These are phyloP conservation scores for Coniochaeta prunicola DNA, from an alignment of 2,329 filamentous ascomycete species.

Conservation along the genomic window DNA sequence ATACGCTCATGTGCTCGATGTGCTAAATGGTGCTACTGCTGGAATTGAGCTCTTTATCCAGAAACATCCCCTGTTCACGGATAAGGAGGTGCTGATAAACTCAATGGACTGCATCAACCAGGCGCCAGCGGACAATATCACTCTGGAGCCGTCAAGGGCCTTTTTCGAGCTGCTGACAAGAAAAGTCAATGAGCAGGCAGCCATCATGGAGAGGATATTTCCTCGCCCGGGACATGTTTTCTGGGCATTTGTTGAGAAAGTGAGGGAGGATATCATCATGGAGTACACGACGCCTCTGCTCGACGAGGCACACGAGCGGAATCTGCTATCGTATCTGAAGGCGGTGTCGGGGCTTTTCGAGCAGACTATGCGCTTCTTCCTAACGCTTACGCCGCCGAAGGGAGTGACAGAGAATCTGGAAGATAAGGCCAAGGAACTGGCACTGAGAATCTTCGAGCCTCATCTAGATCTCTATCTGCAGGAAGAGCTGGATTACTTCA, in stretches of 20 bases:
- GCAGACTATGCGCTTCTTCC: conserved; percentile 72
- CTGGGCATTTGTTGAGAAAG: conserved; percentile 70
- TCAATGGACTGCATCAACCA: conserved; percentile 76
- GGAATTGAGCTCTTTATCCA: conserved; percentile 82
- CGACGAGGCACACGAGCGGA: conserved; percentile 75
- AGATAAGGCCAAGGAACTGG: conserved; percentile 58
- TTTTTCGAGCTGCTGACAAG: conserved; percentile 73
- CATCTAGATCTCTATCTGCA: conserved; percentile 91
- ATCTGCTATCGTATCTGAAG: conserved; percentile 71
- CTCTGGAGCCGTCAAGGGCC: conserved; percentile 68
- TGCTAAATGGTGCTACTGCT: conserved; percentile 71
- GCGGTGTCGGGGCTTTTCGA: conserved; percentile 84
- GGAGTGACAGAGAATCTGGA: conserved; percentile 42
- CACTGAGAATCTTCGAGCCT: conserved; percentile 74
- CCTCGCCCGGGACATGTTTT: conserved; percentile 63
- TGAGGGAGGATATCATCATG: conserved; percentile 75
- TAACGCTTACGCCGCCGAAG: conserved; percentile 61
- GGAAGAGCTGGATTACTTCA: conserved; percentile 85
- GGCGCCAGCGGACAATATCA: conserved; percentile 57
- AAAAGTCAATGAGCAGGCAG: conserved; percentile 75
- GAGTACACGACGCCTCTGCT: conserved; percentile 83
- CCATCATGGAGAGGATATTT: conserved; percentile 77
- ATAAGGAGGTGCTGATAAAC: conserved; percentile 63
- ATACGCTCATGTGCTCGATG: conserved; percentile 79
- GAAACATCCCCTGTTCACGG: conserved; percentile 76